phyloP scores from a whole-genome alignment of 805 yeast genomes.

The Yamadazyma philogaea region DNA sequence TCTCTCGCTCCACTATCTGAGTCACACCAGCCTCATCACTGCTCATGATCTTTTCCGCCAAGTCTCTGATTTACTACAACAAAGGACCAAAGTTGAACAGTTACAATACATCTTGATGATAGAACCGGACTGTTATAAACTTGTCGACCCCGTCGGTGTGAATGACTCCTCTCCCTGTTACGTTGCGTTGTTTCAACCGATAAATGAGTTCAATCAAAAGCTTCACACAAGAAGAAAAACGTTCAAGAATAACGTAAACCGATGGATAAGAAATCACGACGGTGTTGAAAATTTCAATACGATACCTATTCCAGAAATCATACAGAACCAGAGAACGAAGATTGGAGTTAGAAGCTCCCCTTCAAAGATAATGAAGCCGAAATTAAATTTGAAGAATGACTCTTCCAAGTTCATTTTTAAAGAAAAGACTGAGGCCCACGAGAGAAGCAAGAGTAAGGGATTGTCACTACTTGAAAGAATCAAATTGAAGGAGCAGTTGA shows the following conservation, averaged over 20 bases:
- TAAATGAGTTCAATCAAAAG: conserved; percentile 10
- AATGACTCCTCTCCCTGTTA: conserved; percentile 15
- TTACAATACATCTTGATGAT: conserved; percentile 19
- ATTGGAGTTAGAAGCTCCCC: conserved; percentile 12
- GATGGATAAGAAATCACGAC: conserved; percentile 24
- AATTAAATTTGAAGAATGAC: conserved; percentile 28
- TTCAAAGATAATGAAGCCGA: conserved; percentile 18
- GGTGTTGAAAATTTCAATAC: conserved; percentile 9
- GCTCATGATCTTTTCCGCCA: conserved; percentile 20
- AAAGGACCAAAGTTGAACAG: conserved; percentile 18
- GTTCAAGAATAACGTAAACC: conserved; percentile 17
- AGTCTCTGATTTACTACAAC: conserved; percentile 18
- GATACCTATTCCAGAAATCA: conserved; percentile 6
- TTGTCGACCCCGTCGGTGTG: conserved; percentile 7
- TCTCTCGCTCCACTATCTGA: conserved; percentile 32
- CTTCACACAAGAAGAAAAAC: conserved; percentile 17
- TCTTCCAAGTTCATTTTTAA: conserved; percentile 35
- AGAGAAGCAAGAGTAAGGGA: conserved; percentile 22
- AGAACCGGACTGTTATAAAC: conserved; percentile 14
- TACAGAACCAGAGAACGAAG: conserved; percentile 6
- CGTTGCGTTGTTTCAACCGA: conserved; percentile 9
- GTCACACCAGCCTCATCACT: conserved; percentile 27
- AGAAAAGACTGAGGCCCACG: conserved; percentile 20
- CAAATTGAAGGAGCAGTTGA: conserved; percentile 30
- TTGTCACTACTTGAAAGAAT: conserved; percentile 37